Evolutionary conservation across 176 grass and related monocot genomes (phyloP).

Genomic region (Oryza punctata): DNA sequence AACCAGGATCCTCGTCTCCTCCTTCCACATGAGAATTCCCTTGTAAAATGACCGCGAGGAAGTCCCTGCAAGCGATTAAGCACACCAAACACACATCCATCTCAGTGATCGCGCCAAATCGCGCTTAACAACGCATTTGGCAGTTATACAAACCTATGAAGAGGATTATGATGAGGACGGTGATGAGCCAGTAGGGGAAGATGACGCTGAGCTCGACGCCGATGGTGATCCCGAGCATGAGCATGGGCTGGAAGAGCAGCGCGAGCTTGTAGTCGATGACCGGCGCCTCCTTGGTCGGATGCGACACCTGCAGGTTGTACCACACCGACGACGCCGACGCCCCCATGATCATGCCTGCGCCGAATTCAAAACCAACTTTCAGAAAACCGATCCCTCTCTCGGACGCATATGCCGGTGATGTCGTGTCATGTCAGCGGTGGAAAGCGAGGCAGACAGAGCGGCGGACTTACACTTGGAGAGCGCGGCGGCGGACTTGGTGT

Average conservation of each 20-base stretch:
- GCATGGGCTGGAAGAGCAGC: constrained; percentile 96
- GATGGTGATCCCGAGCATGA: constrained; percentile 97
- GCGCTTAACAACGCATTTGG: background rate
- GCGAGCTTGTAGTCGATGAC: constrained; percentile 93
- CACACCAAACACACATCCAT: background rate
- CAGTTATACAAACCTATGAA: constrained; percentile 61
- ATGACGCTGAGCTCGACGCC: constrained; percentile 94
- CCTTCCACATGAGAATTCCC: constrained; percentile 89
- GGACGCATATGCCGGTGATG: background rate
- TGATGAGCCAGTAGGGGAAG: constrained; percentile 98
- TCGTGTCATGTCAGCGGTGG: too few species aligned
- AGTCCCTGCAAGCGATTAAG: constrained; percentile 59
- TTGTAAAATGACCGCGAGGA: constrained; percentile 95
- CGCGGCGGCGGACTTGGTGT: constrained; percentile 93
- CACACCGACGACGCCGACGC: constrained; percentile 88
- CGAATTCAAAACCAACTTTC: background rate
- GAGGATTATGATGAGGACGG: constrained; percentile 93
- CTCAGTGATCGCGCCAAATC: background rate
- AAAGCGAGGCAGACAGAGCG: background rate
- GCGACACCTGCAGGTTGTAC: constrained; percentile 96
- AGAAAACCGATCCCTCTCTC: background rate
- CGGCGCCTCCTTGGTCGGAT: constrained; percentile 84
- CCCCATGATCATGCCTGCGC: constrained; percentile 98
- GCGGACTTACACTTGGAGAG: constrained; percentile 86
- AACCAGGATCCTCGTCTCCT: constrained; percentile 88